These are phyloP conservation scores for Aristolochia fimbriata DNA, from an alignment of 164 flowering plant species.

Conservation along the genomic window DNA sequence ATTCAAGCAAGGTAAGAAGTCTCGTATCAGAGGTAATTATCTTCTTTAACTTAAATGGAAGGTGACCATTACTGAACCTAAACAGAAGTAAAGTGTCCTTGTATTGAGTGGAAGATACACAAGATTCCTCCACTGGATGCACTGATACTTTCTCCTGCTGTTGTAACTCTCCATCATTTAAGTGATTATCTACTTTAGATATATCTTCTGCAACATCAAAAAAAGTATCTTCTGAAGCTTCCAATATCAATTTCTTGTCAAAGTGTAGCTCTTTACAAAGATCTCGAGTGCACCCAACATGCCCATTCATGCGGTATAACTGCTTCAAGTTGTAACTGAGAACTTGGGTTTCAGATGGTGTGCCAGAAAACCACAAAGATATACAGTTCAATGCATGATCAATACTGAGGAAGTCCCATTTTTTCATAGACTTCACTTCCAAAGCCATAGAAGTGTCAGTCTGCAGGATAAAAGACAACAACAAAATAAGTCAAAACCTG, in stretches of 20 bases:
- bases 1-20: conserved; percentile 25
- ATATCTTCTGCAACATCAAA: no score
- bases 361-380: conserved; percentile 22
- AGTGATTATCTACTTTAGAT: no score
- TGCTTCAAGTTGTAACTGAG: not conserved
- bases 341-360: conserved; percentile 9
- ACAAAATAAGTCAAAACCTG: not conserved
- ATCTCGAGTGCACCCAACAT: no score
- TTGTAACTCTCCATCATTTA: no score
- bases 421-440: conserved; percentile 24
- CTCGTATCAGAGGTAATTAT: conserved; percentile 21
- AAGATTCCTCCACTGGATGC: not conserved
- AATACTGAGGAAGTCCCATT: conserved; percentile 23
- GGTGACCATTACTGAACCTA: conserved; percentile 14
- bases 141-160: no score
- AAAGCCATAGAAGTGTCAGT: conserved; percentile 25
- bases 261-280: no score
- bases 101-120: conserved; percentile 9
- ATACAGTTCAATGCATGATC: conserved; percentile 17
- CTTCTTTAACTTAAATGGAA: conserved; percentile 19
- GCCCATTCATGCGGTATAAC: no score
- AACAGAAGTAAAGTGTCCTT: conserved; percentile 9
- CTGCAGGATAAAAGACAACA: conserved; percentile 9
- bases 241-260: no score
- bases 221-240: no score